These are phyloP conservation scores for Lepidopterella palustris DNA, from an alignment of 495 filamentous ascomycete genomes.

Conservation along the genomic window DNA sequence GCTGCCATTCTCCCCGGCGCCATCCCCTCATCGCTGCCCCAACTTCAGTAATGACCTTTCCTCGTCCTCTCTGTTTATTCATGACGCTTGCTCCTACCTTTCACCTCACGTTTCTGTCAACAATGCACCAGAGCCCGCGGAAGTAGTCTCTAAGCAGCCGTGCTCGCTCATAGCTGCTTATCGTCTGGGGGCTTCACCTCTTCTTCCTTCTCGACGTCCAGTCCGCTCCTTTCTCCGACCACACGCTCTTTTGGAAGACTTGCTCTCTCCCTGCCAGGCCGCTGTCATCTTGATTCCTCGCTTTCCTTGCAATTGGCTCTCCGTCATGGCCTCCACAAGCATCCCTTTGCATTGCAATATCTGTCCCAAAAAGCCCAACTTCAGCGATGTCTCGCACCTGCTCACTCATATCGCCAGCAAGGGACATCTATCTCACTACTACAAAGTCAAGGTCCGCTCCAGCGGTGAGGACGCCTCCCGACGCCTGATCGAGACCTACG, in stretches of 20 bases:
- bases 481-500: constrained; percentile 51
- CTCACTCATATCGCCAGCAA: constrained; percentile 85
- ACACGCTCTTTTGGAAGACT: not conserved
- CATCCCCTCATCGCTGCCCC: constrained; percentile 1
- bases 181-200: constrained; percentile 6
- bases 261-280: not conserved
- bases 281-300: constrained; percentile 12
- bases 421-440: constrained; percentile 67
- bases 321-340: constrained; percentile 22
- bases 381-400: constrained; percentile 83
- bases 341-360: constrained; percentile 70
- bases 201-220: constrained; percentile 23
- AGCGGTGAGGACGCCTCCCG: constrained; percentile 48
- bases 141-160: not conserved
- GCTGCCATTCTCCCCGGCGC: constrained; percentile 6
- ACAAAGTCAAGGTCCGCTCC: constrained; percentile 62
- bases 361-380: constrained; percentile 67
- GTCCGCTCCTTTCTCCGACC: constrained; percentile 26
- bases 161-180: constrained; percentile 9
- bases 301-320: constrained; percentile 3
- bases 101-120: constrained; percentile 5
- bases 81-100: constrained; percentile 2
- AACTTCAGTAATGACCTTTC: constrained; percentile 2
- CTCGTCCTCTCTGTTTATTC: not conserved
- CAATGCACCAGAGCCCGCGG: constrained; percentile 2